These are phyloP conservation scores for Lentinula aciculospora DNA, from an alignment of 768 basidiomycete species.

Conservation along the genomic window DNA sequence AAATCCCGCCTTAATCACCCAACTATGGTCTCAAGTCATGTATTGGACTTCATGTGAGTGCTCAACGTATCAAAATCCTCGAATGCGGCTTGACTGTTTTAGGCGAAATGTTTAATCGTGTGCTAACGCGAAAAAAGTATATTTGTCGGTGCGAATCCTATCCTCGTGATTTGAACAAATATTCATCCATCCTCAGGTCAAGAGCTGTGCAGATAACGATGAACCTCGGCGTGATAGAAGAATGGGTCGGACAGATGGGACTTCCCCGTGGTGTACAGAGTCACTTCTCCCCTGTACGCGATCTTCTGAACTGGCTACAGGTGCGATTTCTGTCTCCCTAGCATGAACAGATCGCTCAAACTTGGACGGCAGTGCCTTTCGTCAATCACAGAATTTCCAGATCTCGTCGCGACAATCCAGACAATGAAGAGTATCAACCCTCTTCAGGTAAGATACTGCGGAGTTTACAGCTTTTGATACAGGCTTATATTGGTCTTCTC, in stretches of 20 bases:
- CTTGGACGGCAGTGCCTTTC: constrained; percentile 60
- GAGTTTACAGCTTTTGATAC: not conserved
- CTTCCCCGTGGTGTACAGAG: constrained; percentile 73
- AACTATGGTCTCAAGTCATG: constrained; percentile 96
- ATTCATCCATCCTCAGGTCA: constrained; percentile 40
- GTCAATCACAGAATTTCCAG: constrained; percentile 81
- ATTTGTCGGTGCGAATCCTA: constrained; percentile 65
- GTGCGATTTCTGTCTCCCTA: constrained; percentile 28
- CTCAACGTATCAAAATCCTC: not conserved
- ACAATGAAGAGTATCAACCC: constrained; percentile 85
- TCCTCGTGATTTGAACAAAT: not conserved
- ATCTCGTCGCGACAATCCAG: constrained; percentile 87
- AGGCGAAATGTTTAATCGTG: constrained; percentile 85
- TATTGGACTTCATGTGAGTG: constrained; percentile 95
- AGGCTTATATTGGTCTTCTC: not conserved
- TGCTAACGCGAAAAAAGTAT: constrained; percentile 89
- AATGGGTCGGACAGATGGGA: constrained; percentile 82
- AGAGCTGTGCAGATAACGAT: constrained; percentile 85
- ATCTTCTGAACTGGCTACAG: constrained; percentile 84
- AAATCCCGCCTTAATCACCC: constrained; percentile 82
- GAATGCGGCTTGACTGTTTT: not conserved
- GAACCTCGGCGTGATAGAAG: constrained; percentile 82
- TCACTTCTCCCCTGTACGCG: constrained; percentile 81
- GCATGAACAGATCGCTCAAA: not conserved
- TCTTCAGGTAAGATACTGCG: constrained; percentile 57